A percentile compares a stretch with the other conserved stretches of the same genome.
phyloP scores from a whole-genome alignment of 1,284 basidiomycete species.

The Meira miltonrushii region DNA sequence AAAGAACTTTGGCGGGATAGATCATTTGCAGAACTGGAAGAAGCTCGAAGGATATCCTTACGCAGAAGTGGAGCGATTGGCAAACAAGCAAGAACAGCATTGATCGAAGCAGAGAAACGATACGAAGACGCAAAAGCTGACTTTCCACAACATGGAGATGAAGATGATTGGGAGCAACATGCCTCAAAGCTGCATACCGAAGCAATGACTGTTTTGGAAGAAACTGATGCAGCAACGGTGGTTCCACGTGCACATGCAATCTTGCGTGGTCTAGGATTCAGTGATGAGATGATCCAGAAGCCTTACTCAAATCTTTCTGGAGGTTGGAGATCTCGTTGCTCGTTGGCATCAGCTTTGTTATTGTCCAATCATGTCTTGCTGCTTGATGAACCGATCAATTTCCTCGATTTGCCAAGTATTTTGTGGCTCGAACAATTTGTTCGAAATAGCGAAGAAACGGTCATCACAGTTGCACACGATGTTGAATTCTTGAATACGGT shows the following conservation, averaged over 20 bases:
- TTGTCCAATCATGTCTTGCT: constrained; percentile 55
- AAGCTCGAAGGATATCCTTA: constrained; percentile 60
- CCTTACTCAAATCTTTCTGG: constrained; percentile 61
- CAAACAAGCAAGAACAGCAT: constrained; percentile 60
- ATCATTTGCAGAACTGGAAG: constrained; percentile 54
- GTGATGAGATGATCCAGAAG: constrained; percentile 57
- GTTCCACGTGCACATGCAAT: constrained; percentile 62
- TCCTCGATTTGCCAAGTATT: constrained; percentile 52
- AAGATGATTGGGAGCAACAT: constrained; percentile 30
- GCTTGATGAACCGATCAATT: constrained; percentile 57
- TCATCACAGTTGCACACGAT: constrained; percentile 67
- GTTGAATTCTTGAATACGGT: constrained; percentile 65
- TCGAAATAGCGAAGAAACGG: constrained; percentile 55
- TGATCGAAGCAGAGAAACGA: constrained; percentile 59
- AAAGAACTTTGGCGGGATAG: constrained; percentile 40
- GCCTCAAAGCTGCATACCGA: constrained; percentile 53
- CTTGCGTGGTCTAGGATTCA: constrained; percentile 65
- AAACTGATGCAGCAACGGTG: constrained; percentile 56
- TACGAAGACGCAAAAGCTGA: constrained; percentile 42
- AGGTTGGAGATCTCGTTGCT: constrained; percentile 66
- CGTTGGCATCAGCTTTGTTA: constrained; percentile 56
- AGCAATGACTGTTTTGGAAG: constrained; percentile 23
- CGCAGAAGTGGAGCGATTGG: constrained; percentile 63
- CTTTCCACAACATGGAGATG: constrained; percentile 1
- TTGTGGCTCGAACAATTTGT: constrained; percentile 61